These are phyloP conservation scores for Alternaria gaisen DNA, from an alignment of 2,329 filamentous ascomycete genomes.

Conservation along the genomic window DNA sequence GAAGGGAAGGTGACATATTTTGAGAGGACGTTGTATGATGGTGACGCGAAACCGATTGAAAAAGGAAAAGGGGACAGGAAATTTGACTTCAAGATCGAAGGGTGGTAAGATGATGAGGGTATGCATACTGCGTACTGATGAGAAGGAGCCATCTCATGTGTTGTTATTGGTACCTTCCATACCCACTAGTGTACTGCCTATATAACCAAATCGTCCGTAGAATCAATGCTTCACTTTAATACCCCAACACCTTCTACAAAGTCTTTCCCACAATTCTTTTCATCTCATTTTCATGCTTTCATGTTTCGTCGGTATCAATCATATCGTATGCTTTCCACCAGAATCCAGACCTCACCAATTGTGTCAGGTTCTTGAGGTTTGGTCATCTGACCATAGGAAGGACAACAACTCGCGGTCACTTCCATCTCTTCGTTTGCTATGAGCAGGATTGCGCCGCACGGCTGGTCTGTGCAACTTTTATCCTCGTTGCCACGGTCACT, in stretches of 20 bases:
- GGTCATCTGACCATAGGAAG: not conserved
- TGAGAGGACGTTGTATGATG: conserved; percentile 68
- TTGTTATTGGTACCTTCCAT: no score
- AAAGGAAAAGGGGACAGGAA: conserved; percentile 58
- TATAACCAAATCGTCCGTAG: no score
- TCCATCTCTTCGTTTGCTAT: not conserved
- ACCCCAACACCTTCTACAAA: no score
- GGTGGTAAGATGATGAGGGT: conserved; percentile 33
- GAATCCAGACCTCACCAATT: no score
- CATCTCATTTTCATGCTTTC: not conserved
- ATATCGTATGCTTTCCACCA: not conserved
- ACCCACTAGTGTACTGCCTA: no score
- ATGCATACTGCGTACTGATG: no score
- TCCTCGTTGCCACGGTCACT: not conserved
- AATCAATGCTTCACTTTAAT: no score
- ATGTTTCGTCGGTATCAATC: not conserved
- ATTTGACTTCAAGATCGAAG: conserved; percentile 61
- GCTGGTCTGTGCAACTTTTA: not conserved
- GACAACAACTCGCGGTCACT: not conserved
- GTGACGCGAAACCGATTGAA: conserved; percentile 58
- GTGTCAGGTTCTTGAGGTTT: not conserved
- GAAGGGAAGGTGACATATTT: conserved; percentile 68
- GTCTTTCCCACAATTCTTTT: not conserved
- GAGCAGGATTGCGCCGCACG: not conserved
- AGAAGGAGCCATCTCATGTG: no score